Evolutionary conservation across 139 green algal genomes (phyloP).

Genomic region (Coccomyxa sp.): DNA sequence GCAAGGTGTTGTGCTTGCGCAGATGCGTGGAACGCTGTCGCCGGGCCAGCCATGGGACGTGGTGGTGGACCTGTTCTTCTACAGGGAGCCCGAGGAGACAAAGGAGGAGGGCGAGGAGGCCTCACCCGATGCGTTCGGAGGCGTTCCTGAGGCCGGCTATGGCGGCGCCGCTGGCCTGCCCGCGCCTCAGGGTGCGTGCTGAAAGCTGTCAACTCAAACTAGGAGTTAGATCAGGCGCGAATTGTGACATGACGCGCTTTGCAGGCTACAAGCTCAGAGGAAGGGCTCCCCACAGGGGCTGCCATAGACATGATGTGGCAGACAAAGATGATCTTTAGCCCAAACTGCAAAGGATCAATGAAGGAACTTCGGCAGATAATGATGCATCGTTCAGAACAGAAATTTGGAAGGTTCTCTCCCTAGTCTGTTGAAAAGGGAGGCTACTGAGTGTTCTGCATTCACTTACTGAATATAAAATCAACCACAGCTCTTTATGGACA

Average conservation of each 20-base stretch:
- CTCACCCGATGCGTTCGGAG: neutral
- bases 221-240: neutral
- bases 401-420: too few relatives aligned
- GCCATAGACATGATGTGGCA: neutral
- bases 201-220: neutral
- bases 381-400: too few relatives aligned
- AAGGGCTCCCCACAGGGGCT: neutral
- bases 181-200: slow-evolving; percentile 15
- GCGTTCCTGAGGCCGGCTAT: slow-evolving; percentile 3
- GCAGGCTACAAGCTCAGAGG: neutral
- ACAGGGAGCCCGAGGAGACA: slow-evolving; percentile 62
- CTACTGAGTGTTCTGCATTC: too few relatives aligned
- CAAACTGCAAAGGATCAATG: too few relatives aligned
- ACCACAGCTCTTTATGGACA: too few relatives aligned
- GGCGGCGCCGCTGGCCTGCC: slow-evolving; percentile 14
- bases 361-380: too few relatives aligned
- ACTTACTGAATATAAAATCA: too few relatives aligned
- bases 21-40: slow-evolving; percentile 90
- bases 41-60: slow-evolving; percentile 80
- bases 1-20: slow-evolving; percentile 15
- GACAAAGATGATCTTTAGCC: too few relatives aligned
- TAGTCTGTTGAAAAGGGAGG: too few relatives aligned
- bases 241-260: neutral
- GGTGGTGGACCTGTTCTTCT: slow-evolving; percentile 99
- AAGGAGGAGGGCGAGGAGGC: slow-evolving; percentile 60